Evolutionary conservation across 2,329 filamentous ascomycete genomes (phyloP), one percentile per base, ranked within the genome.

Genomic region (Berkeleyomyces rouxiae): DNA sequence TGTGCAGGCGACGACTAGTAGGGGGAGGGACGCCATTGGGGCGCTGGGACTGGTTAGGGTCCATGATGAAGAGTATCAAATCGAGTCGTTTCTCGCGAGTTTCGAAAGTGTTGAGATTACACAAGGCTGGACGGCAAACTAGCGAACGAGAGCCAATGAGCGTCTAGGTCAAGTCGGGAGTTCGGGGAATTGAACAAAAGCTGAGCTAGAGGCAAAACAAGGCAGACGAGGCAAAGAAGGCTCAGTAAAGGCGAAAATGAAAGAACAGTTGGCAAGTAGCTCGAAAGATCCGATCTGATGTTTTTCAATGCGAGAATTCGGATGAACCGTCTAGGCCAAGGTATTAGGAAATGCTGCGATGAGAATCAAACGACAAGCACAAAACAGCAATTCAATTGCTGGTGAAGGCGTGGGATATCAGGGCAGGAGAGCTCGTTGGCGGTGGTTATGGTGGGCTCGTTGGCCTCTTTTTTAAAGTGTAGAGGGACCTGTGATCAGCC

Each of bases 1-100:
- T 96, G 78, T 97, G 91, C 74, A 97, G 83, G 74, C 91, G 87
- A 72, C 92, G 90, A 72, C 90, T 90, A 73, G 86, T 77, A 70
- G 89, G 88, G 69, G 90, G 90, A 72, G 78, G 78, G 65, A 84
- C 80, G 70, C 81, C 81, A 71, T 79, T 79, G 68, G 77, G 72
- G 67, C 70, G 70, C 62, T 71, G 69, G 59, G 68, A 67, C 65
- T 71, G 70, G 67, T 75, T 73, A 70, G 76, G 75, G 70, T 76
- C 84, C 85, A 88, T 88, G 72, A 68, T 73, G 77, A 74, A 74
- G 75, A 70, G 62, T 61, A 67, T 69, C 67, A 65, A 64, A 67
- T 65, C 66, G 59, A 66, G 74, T 74, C 72, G 70, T 69, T 71
- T 72, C 74, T 72, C 70, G 68, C 59, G 39, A 63, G 58, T 44